Evolutionary conservation across 352 stramenopile species (phyloP).

Genomic region (Achlya hypogyna): DNA sequence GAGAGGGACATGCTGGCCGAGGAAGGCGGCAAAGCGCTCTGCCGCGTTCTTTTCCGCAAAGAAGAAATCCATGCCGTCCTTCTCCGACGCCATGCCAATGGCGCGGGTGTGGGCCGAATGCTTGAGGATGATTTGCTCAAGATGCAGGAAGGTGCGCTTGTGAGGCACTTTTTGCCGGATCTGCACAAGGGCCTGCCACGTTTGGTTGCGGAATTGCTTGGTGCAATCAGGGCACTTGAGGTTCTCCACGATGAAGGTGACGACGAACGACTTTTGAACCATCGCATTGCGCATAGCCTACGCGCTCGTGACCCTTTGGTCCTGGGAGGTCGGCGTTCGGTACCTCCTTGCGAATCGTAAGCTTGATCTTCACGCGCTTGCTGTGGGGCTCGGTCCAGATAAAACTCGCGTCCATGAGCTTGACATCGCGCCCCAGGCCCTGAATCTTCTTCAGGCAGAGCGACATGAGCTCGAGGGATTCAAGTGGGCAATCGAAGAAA

Average conservation of each 20-base stretch:
- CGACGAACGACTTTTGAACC: conserved; percentile 53
- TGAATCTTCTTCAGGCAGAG: conserved; percentile 67
- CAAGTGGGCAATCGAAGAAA: conserved; percentile 55
- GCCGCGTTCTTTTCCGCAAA: conserved; percentile 45
- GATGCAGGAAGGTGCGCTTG: conserved; percentile 61
- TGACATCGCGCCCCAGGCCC: conserved; percentile 42
- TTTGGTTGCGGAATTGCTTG: conserved; percentile 61
- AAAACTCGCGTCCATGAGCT: conserved; percentile 67
- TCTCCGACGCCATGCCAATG: conserved; percentile 47
- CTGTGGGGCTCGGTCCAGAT: conserved; percentile 80
- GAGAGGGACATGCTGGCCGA: conserved; percentile 50
- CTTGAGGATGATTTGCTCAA: conserved; percentile 72
- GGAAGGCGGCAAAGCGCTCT: conserved; percentile 56
- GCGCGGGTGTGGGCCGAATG: conserved; percentile 52
- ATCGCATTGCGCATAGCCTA: conserved; percentile 43
- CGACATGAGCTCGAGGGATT: conserved; percentile 68
- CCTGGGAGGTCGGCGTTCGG: too few relatives aligned
- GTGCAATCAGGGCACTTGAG: conserved; percentile 64
- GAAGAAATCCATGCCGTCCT: conserved; percentile 78
- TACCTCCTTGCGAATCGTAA: conserved; percentile 61
- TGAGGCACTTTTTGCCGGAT: conserved; percentile 66
- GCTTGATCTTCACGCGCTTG: conserved; percentile 64
- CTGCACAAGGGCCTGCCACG: conserved; percentile 59
- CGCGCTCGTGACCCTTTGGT: too few relatives aligned
- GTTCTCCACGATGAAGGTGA: conserved; percentile 55